phyloP scores from a whole-genome alignment of 495 filamentous ascomycete species.

The Penicillium longicatenatum region DNA sequence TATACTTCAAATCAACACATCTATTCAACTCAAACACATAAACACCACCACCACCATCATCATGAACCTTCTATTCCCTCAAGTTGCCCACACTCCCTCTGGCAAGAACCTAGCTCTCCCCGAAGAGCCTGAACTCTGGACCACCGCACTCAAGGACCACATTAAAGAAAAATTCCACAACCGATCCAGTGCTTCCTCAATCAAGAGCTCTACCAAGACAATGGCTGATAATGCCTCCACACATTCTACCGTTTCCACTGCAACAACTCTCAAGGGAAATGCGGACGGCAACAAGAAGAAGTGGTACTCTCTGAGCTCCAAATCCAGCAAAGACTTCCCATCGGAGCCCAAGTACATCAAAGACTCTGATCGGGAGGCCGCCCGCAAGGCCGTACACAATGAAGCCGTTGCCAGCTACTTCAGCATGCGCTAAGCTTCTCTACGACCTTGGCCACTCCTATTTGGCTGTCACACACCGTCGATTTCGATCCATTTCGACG shows the following conservation, averaged over 20 bases:
- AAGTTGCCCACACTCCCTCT: background rate
- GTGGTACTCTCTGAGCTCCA: constrained; percentile 28
- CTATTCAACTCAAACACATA: constrained; percentile 1
- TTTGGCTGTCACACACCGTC: background rate
- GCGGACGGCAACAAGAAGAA: constrained; percentile 24
- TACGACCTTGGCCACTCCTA: background rate
- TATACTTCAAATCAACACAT: background rate
- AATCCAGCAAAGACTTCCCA: background rate
- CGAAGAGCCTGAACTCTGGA: constrained; percentile 1
- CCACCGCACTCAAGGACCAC: background rate
- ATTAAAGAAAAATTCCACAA: constrained; percentile 4
- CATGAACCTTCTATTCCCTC: constrained; percentile 3
- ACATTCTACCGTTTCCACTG: constrained; percentile 30
- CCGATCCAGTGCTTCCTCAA: constrained; percentile 14
- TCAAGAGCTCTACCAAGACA: constrained; percentile 23
- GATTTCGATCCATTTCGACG: background rate
- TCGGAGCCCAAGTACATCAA: constrained; percentile 13
- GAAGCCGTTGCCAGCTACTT: constrained; percentile 37
- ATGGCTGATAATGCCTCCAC: constrained; percentile 25
- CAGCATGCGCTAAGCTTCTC: constrained; percentile 23
- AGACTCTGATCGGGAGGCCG: constrained; percentile 7
- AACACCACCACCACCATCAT: background rate
- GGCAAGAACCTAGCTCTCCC: background rate
- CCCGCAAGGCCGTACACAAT: constrained; percentile 28
- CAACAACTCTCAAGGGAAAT: constrained; percentile 31